phyloP scores from a whole-genome alignment of 2,329 filamentous ascomycete genomes.

The Trichoderma oligosporum region DNA sequence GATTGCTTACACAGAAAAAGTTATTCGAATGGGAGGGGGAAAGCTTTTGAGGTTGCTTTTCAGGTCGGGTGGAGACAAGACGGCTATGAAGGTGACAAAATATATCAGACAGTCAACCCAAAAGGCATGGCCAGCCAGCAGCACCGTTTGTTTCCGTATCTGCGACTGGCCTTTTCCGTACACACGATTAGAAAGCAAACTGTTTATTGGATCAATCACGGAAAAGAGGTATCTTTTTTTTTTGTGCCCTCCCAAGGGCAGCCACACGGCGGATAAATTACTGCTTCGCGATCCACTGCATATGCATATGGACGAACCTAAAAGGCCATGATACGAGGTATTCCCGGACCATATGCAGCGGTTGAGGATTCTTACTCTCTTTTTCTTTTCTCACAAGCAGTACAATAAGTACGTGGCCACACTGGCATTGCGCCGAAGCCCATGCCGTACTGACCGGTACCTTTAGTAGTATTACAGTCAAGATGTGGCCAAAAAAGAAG shows the following conservation, averaged over 20 bases:
- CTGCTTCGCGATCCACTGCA: conserved; percentile 8
- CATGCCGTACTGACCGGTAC: background rate
- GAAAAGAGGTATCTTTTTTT: background rate
- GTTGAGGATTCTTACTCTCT: background rate
- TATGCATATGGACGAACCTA: background rate
- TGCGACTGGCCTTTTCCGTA: background rate
- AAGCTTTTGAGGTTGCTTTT: background rate
- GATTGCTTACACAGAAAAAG: background rate
- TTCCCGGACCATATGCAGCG: background rate
- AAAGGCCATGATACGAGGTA: background rate
- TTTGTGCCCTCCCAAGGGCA: conserved; percentile 4
- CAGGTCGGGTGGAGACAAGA: background rate
- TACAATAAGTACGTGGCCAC: too few relatives aligned
- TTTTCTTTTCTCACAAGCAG: background rate
- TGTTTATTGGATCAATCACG: conserved; percentile 1
- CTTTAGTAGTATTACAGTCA: background rate
- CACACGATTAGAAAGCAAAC: background rate
- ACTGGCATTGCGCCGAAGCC: background rate
- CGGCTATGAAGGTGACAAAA: background rate
- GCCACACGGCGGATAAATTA: conserved; percentile 5
- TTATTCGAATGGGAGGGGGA: background rate
- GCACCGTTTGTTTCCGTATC: background rate
- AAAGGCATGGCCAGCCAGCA: background rate
- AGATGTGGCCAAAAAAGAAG: background rate
- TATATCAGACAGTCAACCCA: background rate